These are phyloP conservation scores for Crucihimalaya himalaica DNA, from an alignment of 345 rosid genomes.

Conservation along the genomic window DNA sequence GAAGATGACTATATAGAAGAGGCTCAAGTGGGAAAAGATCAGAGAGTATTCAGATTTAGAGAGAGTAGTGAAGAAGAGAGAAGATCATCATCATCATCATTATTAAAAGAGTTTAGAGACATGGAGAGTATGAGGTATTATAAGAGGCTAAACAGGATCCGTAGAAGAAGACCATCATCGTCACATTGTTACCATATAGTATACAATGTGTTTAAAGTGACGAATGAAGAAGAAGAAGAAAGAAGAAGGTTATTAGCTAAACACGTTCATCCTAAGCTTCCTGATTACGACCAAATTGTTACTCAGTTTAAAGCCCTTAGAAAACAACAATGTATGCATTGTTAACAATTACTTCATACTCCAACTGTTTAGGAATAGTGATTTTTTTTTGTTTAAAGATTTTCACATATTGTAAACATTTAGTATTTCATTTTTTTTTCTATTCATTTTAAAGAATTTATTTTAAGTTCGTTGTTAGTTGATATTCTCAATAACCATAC, in stretches of 20 bases:
- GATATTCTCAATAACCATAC: too few relatives aligned
- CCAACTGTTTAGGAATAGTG: too few relatives aligned
- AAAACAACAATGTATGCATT: constrained; percentile 21
- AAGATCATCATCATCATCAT: constrained; percentile 20
- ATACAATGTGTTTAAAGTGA: constrained; percentile 35
- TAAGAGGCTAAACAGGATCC: not conserved
- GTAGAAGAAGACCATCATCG: constrained; percentile 27
- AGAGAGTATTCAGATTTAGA: constrained; percentile 32
- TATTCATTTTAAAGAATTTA: too few relatives aligned
- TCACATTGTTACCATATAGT: constrained; percentile 33
- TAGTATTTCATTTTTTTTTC: too few relatives aligned
- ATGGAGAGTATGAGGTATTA: constrained; percentile 28
- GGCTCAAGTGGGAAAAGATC: constrained; percentile 26
- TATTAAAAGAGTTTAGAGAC: constrained; percentile 13
- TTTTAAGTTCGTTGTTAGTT: too few relatives aligned
- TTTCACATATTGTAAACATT: too few relatives aligned
- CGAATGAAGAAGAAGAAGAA: constrained; percentile 25
- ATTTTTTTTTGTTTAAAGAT: too few relatives aligned
- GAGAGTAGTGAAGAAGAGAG: constrained; percentile 35
- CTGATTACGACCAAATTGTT: constrained; percentile 77
- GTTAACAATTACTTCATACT: not conserved
- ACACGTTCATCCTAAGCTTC: constrained; percentile 82
- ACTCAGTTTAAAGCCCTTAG: constrained; percentile 52
- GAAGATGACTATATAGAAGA: constrained; percentile 36
- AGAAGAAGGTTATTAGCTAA: constrained; percentile 29